Conservation (phyloP, 306 rosid genomes). For the Vicia villosa region DNA sequence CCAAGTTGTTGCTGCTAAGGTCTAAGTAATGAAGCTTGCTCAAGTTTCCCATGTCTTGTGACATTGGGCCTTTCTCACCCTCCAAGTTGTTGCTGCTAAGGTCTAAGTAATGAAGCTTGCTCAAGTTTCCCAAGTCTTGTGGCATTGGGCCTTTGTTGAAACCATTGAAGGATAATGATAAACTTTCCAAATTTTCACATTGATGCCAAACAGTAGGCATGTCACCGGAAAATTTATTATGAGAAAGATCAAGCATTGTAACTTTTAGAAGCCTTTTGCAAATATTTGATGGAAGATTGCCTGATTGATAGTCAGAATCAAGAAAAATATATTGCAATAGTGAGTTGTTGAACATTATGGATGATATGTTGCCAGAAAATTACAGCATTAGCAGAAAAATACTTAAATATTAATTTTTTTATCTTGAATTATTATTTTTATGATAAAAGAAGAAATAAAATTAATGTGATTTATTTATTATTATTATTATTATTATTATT, state of each 20-base stretch:
- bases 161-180: background rate
- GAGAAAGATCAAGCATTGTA: background rate
- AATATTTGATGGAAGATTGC: conserved; percentile 23
- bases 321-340: background rate
- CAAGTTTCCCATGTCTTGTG: conserved; percentile 20
- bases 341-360: conserved; percentile 18
- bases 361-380: conserved; percentile 2
- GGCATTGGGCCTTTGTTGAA: conserved; percentile 21
- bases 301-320: background rate
- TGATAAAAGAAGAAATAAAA: too few relatives aligned
- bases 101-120: conserved; percentile 2
- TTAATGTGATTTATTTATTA: too few relatives aligned
- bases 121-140: conserved; percentile 14
- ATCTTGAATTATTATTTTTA: too few relatives aligned
- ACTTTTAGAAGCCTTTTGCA: conserved; percentile 29
- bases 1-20: background rate
- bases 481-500: too few relatives aligned
- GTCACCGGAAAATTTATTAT: conserved; percentile 10
- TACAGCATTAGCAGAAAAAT: too few relatives aligned
- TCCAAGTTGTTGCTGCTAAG: background rate
- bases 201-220: conserved; percentile 26
- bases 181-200: conserved; percentile 13
- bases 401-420: too few relatives aligned
- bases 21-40: conserved; percentile 7
- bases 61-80: conserved; percentile 22